A percentile compares a stretch with the other conserved stretches of the same genome.
These are phyloP conservation scores for Pythium dissimile DNA, from an alignment of 352 stramenopile species.

Conservation along the genomic window DNA sequence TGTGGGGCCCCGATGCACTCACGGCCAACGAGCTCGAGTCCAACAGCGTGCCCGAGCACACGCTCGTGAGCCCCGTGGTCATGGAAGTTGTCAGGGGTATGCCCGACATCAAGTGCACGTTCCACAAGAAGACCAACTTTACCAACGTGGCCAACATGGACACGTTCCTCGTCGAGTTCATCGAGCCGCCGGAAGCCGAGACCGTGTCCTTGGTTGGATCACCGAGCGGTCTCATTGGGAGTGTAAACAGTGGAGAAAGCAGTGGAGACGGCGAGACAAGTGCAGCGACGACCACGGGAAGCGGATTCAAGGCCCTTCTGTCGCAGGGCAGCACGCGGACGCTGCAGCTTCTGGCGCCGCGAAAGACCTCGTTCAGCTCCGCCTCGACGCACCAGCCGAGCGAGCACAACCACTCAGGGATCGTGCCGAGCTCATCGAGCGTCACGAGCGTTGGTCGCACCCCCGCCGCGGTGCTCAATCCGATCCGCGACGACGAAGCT, in stretches of 20 bases:
- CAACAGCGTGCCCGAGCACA: constrained; percentile 77
- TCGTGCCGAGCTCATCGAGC: background rate
- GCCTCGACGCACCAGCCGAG: background rate
- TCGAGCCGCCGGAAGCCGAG: constrained; percentile 34
- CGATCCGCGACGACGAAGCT: constrained; percentile 7
- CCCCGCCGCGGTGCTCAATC: background rate
- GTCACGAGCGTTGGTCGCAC: constrained; percentile 4
- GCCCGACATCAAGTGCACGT: constrained; percentile 78
- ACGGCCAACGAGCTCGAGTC: constrained; percentile 87
- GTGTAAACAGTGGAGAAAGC: constrained; percentile 19
- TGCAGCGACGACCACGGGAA: constrained; percentile 1
- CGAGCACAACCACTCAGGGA: background rate
- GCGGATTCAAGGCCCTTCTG: constrained; percentile 17
- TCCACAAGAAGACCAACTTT: constrained; percentile 79
- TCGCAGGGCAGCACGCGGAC: constrained; percentile 25
- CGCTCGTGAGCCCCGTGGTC: constrained; percentile 74
- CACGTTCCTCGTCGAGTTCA: constrained; percentile 80
- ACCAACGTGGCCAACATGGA: constrained; percentile 82
- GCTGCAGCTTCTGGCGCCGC: constrained; percentile 21
- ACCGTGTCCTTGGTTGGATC: background rate
- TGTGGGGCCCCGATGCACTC: constrained; percentile 82
- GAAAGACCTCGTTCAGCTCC: constrained; percentile 11
- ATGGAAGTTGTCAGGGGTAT: constrained; percentile 83
- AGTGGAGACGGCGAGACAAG: constrained; percentile 8
- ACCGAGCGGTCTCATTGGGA: constrained; percentile 12